Evolutionary conservation across 108 stramenopile species (phyloP), one percentile per base, ranked within the genome.

Genomic region (Skeletonema grethae): DNA sequence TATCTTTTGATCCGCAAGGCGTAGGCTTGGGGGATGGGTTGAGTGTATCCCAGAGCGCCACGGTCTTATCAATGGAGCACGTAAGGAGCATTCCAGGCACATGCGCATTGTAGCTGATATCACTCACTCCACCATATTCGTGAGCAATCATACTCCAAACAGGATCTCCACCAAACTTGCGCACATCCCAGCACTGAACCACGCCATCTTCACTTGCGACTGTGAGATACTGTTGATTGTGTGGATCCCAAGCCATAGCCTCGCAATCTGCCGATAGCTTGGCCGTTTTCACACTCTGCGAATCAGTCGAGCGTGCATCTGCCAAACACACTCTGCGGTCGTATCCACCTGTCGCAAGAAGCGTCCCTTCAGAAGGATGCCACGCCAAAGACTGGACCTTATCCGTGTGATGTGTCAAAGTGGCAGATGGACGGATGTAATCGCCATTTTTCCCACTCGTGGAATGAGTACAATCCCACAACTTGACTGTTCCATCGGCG

Each of bases 401-500:
- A 76, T 94, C 97, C 28, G 64, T 81, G 76, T 99, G 99, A 77
- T 99, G 98, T 18, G 85, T 88, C 61, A 96, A 87, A 13, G 98
- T 97, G 7, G 85, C 79, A 20, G 95, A 90, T 11, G 82, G 73
- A 10, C 63, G 63, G 58, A 82, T 68, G 65, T 80, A 80, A 28
- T 80, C 69, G 25, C 82, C 75, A 15, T 78, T 65, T 61, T 74
- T 72, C 24, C 75, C 69, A 24, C 73, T 60, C 8, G 73, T 68
- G 11, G 88, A 75, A 53, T 86, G 75, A 25, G 96, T 96, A 18
- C 96, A 89, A 76, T 98, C 96, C 96, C 96, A 97, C 29, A 96
- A 61, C 73, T 99, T 99, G 10, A 99, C 97, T 16, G 98, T 99
- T 11, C 73, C 81, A 84, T 99, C 99, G 2, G 98, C 98, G 2